Evolutionary conservation across 2,329 filamentous ascomycete genomes (phyloP).

Genomic region (Penicillium polonicum): DNA sequence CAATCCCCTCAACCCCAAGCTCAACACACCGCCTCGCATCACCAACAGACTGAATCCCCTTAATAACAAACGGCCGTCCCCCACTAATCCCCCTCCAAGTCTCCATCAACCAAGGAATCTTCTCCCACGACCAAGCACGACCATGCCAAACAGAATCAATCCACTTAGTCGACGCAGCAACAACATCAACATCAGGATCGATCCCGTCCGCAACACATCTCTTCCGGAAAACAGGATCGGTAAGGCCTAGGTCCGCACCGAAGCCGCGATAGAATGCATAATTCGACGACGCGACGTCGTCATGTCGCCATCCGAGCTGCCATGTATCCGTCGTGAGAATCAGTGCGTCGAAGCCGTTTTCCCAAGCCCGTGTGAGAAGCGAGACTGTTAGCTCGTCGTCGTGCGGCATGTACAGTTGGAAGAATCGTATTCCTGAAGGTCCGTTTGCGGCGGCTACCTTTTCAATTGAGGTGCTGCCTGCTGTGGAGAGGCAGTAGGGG

Average conservation of each 20-base stretch:
- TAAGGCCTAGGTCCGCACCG: conserved; percentile 57
- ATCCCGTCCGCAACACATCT: conserved; percentile 53
- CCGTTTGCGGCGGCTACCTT: conserved; percentile 58
- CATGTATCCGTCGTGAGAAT: conserved; percentile 64
- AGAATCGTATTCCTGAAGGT: conserved; percentile 52
- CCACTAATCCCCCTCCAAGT: conserved; percentile 56
- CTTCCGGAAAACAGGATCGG: conserved; percentile 60
- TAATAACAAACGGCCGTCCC: conserved; percentile 61
- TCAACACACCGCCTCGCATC: conserved; percentile 63
- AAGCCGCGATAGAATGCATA: conserved; percentile 64
- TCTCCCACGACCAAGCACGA: conserved; percentile 63
- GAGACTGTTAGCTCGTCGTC: conserved; percentile 60
- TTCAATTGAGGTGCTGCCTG: conserved; percentile 57
- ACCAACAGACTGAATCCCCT: conserved; percentile 66
- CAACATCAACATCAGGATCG: conserved; percentile 52
- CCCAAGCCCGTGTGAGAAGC: conserved; percentile 55
- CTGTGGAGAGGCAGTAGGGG: conserved; percentile 60
- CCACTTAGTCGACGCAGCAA: conserved; percentile 60
- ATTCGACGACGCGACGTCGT: conserved; percentile 57
- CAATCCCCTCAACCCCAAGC: conserved; percentile 63
- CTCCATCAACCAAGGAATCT: conserved; percentile 63
- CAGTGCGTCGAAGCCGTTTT: conserved; percentile 56
- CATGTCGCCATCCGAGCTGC: conserved; percentile 62
- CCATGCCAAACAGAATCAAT: conserved; percentile 67
- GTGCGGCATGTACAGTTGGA: conserved; percentile 64